Evolutionary conservation across 257 asterid genomes (phyloP), one percentile per base, ranked within the genome.

Genomic region (Lantana camara): DNA sequence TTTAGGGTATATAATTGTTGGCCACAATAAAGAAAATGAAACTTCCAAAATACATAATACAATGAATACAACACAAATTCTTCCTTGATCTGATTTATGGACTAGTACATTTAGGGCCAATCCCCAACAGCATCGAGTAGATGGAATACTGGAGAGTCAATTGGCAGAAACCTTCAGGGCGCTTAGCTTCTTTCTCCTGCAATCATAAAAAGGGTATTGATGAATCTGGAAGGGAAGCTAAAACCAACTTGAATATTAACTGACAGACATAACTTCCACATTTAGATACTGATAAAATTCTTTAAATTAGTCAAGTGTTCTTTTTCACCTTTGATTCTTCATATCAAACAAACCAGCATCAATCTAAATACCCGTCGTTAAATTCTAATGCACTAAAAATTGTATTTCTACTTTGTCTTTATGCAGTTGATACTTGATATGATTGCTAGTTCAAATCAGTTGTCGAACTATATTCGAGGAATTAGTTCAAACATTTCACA

Each of bases 161-260:
- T 47, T 30, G 27, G 12, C 7, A 5, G 11, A 20, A 16, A 63
- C 27, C 34, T 27, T 22, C 2, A 40, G 53, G 13, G n/a, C 17
- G 6, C 29, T 46, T 71, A 24, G 50, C 40, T 9, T 35, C 40
- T 29, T 32, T 47, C 49, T 34, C 76, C 76, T 71, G 76, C 34
- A 37, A 35, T 35, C 40, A 47, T 20, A 23, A 44, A 46, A 55
- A 27, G 34, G 6, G 21, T 7, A 56, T 20, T 22, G 21, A 14
- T 44, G 64, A 52, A 38, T 46, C 45, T 11, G 56, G 17, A 37
- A 27, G 30, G 14, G 7, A 38, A 17, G 41, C 32, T 29, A 65
- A 13, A 64, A 7, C n/a, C n/a, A n/a, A n/a, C n/a, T n/a, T n/a
- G n/a, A n/a, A n/a, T n/a, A n/a, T n/a, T n/a, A n/a, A n/a, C n/a